Conservation (phyloP, 2,329 filamentous ascomycete species). For the Tolypocladium tundrense region DNA sequence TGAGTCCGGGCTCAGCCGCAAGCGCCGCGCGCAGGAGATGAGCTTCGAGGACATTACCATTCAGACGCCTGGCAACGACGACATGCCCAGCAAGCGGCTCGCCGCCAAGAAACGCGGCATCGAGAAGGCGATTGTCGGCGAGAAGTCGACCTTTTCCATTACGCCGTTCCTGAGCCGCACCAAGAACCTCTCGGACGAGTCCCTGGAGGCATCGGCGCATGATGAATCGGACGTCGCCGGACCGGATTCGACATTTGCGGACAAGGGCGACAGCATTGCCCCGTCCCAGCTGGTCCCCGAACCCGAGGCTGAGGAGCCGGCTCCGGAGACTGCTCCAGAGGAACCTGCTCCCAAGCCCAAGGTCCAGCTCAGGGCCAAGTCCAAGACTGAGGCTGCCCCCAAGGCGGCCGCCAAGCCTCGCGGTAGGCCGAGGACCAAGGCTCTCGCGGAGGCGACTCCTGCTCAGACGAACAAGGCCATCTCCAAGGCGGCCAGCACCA, state of each 20-base stretch:
- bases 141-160: constrained; percentile 89
- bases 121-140: constrained; percentile 49
- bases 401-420: constrained; percentile 25
- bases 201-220: constrained; percentile 15
- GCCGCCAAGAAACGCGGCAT: constrained; percentile 44
- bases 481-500: constrained; percentile 8
- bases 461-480: constrained; percentile 34
- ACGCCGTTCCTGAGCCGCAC: constrained; percentile 84
- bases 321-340: constrained; percentile 1
- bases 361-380: constrained; percentile 4
- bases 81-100: constrained; percentile 28
- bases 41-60: constrained; percentile 35
- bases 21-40: constrained; percentile 35
- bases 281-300: constrained; percentile 20
- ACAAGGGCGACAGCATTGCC: constrained; percentile 3
- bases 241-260: constrained; percentile 5
- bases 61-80: constrained; percentile 34
- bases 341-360: constrained; percentile 4
- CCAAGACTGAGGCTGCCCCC: constrained; percentile 2
- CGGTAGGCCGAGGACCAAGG: constrained; percentile 34
- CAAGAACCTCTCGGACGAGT: constrained; percentile 38
- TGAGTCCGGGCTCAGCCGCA: constrained; percentile 27
- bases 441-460: constrained; percentile 32
- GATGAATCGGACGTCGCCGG: constrained; percentile 1
- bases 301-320: constrained; percentile 16